These are phyloP conservation scores for Haematococcus lacustris DNA, from an alignment of 139 green algal genomes.

Conservation along the genomic window DNA sequence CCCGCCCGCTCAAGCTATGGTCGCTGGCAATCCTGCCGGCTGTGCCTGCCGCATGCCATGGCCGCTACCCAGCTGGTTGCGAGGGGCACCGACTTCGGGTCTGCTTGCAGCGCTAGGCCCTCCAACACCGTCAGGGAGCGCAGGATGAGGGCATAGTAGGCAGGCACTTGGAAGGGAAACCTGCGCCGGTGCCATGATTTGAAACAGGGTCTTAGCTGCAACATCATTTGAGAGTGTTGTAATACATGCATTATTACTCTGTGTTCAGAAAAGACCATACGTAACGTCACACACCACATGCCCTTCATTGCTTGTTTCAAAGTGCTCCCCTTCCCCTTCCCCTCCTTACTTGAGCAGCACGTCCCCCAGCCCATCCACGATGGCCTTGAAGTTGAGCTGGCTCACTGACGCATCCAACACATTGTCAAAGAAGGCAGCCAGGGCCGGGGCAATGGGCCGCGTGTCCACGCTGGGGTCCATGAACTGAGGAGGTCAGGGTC, in stretches of 20 bases:
- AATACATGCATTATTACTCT: no score
- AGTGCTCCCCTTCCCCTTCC: no score
- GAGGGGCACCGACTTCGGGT: constrained; percentile 24
- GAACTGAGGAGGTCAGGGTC: constrained; percentile 32
- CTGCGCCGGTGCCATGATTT: no score
- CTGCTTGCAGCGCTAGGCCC: constrained; percentile 64
- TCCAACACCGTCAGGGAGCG: constrained; percentile 92
- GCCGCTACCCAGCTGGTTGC: no score
- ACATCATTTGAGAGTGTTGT: no score
- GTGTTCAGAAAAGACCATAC: no score
- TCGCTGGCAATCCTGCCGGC: no score
- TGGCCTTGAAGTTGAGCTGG: constrained; percentile 94
- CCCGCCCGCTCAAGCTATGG: no score
- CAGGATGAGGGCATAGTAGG: constrained; percentile 96
- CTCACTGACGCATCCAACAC: constrained; percentile 59
- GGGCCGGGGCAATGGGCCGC: constrained; percentile 86
- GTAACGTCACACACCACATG: no score
- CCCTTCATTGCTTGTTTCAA: no score
- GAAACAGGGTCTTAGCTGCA: no score
- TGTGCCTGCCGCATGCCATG: no score
- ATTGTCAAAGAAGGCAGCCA: constrained; percentile 93
- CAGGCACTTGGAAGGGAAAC: constrained; percentile 61
- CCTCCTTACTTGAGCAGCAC: constrained; percentile 64
- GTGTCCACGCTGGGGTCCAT: constrained; percentile 75
- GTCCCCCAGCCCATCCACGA: constrained; percentile 90